A percentile compares a stretch with the other conserved stretches of the same genome.
Conservation (phyloP, 768 basidiomycete genomes). For the Suillus decipiens region DNA sequence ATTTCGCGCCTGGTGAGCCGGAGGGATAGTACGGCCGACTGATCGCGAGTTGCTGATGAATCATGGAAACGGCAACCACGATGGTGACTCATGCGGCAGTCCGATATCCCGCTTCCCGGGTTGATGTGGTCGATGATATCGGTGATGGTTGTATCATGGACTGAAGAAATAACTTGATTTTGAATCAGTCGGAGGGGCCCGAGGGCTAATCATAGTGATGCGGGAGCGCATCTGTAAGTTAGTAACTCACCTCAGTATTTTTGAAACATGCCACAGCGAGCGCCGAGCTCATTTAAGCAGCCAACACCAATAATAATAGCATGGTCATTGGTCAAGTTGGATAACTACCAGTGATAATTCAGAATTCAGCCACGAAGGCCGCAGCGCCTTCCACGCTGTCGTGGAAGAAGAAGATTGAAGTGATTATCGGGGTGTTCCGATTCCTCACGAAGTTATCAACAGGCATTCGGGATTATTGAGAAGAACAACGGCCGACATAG, state of each 20-base stretch:
- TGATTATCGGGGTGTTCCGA: slow-evolving; percentile 1
- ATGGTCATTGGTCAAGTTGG: too few species aligned
- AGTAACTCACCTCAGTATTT: not conserved
- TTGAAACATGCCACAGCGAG: not conserved
- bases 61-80: not conserved
- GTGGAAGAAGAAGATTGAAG: not conserved
- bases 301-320: not conserved
- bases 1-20: not conserved
- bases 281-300: not conserved
- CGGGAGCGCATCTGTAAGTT: not conserved
- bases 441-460: not conserved
- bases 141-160: not conserved
- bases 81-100: not conserved
- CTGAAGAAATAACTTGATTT: not conserved
- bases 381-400: slow-evolving; percentile 1
- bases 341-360: not conserved
- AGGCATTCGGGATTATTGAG: slow-evolving; percentile 13
- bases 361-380: too few species aligned
- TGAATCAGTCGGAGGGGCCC: not conserved
- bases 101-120: not conserved
- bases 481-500: slow-evolving; percentile 18
- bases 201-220: not conserved
- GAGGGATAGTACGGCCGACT: not conserved
- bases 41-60: not conserved
- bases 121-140: not conserved